These are phyloP conservation scores for Geotrichum ghanense DNA, from an alignment of 805 yeast species.

Conservation along the genomic window DNA sequence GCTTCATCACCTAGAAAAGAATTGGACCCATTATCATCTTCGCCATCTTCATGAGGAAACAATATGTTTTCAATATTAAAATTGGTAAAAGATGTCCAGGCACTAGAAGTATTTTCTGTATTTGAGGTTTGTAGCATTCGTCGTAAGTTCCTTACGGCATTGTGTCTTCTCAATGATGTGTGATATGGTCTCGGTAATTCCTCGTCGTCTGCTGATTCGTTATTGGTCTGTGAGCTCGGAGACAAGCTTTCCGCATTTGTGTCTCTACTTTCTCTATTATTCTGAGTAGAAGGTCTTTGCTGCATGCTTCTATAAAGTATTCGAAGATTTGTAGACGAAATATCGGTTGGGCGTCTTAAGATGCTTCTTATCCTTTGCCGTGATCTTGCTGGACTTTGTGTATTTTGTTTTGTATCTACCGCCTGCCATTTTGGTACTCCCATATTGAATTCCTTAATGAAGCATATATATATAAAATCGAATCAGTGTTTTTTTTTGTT, in stretches of 20 bases:
- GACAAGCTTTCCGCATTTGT: background rate
- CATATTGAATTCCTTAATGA: no score
- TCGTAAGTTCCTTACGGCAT: background rate
- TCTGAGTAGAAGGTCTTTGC: background rate
- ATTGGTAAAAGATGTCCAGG: background rate
- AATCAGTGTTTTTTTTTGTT: no score
- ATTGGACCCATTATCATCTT: background rate
- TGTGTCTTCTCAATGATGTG: background rate
- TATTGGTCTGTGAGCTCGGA: background rate
- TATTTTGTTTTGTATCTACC: background rate
- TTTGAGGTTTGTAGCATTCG: background rate
- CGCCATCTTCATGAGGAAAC: background rate
- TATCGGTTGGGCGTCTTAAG: background rate
- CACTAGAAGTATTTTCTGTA: background rate
- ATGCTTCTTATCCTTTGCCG: background rate
- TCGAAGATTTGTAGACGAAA: background rate
- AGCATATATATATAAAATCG: no score
- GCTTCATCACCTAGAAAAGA: background rate
- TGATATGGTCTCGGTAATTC: background rate
- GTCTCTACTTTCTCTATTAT: background rate
- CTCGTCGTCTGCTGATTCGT: background rate
- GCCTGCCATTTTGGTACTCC: slow-evolving; percentile 1
- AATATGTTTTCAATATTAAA: background rate
- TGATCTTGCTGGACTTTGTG: background rate
- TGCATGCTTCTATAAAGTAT: background rate